These are phyloP conservation scores for Xylaria telfairii DNA, from an alignment of 495 filamentous ascomycete species.

Conservation along the genomic window DNA sequence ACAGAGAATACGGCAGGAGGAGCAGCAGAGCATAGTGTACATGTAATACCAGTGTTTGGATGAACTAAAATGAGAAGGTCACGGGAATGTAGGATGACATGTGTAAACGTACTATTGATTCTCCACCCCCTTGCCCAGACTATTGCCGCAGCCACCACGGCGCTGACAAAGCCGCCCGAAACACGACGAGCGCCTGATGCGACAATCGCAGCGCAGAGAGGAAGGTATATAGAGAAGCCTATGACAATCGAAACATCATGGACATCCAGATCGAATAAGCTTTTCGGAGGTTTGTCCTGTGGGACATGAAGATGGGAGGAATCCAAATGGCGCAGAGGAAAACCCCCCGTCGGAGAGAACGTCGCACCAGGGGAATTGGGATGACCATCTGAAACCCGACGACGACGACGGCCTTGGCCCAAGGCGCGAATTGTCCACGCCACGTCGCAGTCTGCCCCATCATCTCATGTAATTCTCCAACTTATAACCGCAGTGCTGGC, in stretches of 20 bases:
- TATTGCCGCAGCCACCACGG: not conserved
- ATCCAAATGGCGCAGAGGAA: not conserved
- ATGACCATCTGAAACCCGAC: constrained; percentile 6
- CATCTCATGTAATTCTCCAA: not conserved
- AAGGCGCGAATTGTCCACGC: not conserved
- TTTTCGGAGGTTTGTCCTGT: not conserved
- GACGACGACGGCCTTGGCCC: not conserved
- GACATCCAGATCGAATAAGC: not conserved
- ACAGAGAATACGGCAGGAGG: not conserved
- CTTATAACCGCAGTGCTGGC: too few species aligned
- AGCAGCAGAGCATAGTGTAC: not conserved
- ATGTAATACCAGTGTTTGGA: constrained; percentile 6
- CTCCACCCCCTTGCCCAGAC: not conserved
- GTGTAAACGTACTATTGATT: not conserved
- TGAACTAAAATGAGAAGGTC: constrained; percentile 17
- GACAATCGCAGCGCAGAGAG: constrained; percentile 10
- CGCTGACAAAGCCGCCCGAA: constrained; percentile 10
- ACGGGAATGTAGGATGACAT: not conserved
- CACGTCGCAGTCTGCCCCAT: not conserved
- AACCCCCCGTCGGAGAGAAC: not conserved
- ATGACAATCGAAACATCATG: constrained; percentile 20
- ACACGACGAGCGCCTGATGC: constrained; percentile 17
- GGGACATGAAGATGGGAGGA: not conserved
- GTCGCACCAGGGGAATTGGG: constrained; percentile 11
- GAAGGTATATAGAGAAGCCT: constrained; percentile 11